Conservation (phyloP, 495 filamentous ascomycete species). For the Venustampulla echinocandica region DNA sequence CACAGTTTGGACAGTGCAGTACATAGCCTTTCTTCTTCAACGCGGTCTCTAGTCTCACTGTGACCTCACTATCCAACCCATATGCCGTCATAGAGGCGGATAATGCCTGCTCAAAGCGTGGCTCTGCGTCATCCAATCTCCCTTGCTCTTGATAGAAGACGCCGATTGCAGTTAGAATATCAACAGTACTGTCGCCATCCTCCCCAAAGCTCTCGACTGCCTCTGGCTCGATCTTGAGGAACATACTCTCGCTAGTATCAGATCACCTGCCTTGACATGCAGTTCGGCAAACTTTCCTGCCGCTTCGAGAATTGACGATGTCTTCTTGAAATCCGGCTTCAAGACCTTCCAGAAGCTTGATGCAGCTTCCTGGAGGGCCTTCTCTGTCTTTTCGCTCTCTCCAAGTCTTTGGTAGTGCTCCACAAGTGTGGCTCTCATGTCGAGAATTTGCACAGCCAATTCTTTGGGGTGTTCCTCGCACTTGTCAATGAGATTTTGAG, state of each 20-base stretch:
- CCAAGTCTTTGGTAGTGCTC: background rate
- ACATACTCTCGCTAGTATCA: background rate
- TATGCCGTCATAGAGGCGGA: conserved; percentile 3
- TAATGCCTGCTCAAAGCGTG: conserved; percentile 6
- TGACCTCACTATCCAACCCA: conserved; percentile 1
- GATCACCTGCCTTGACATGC: background rate
- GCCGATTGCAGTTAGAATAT: background rate
- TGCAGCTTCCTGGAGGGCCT: background rate
- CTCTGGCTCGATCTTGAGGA: background rate
- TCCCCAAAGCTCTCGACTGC: background rate
- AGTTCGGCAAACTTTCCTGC: background rate
- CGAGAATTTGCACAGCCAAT: background rate
- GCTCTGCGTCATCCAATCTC: background rate
- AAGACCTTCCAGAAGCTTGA: background rate
- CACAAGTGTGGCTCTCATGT: background rate
- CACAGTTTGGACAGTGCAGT: background rate
- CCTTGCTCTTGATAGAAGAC: background rate
- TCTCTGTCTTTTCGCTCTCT: background rate
- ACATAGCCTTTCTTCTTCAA: background rate
- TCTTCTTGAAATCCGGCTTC: background rate
- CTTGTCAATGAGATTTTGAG: background rate
- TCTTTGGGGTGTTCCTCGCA: background rate
- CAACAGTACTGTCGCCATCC: background rate
- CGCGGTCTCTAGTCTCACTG: background rate
- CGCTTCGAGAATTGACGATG: background rate